Percentiles rank a stretch among this genome's conserved stretches.
Evolutionary conservation across 2,329 filamentous ascomycete genomes (phyloP).

Genomic region (Microcyclospora tardicrescens): DNA sequence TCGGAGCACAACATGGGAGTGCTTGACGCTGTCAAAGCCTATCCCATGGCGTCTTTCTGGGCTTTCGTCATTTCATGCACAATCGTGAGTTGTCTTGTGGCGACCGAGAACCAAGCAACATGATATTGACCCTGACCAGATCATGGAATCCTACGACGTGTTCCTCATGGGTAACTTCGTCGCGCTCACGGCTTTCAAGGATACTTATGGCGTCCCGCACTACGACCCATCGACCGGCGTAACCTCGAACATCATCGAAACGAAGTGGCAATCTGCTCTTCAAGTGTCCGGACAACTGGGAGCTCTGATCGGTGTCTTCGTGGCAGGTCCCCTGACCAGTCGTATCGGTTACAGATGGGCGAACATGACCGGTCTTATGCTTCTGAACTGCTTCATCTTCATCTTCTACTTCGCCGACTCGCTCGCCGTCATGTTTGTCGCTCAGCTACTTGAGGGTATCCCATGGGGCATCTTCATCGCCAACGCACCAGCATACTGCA

Average conservation of each 20-base stretch:
- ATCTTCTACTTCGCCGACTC: slow-evolving; percentile 44
- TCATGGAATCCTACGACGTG: slow-evolving; percentile 53
- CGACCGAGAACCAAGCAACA: slow-evolving; percentile 40
- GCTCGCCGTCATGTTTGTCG: slow-evolving; percentile 35
- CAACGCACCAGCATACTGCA: slow-evolving; percentile 50
- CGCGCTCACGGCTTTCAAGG: slow-evolving; percentile 35
- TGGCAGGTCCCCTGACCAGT: slow-evolving; percentile 49
- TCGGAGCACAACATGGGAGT: slow-evolving; percentile 39
- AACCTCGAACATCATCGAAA: slow-evolving; percentile 29
- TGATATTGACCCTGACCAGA: slow-evolving; percentile 46
- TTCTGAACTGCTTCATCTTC: slow-evolving; percentile 48
- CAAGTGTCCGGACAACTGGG: slow-evolving; percentile 44
- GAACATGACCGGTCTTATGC: slow-evolving; percentile 42
- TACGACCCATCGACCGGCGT: slow-evolving; percentile 5
- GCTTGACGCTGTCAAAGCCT: slow-evolving; percentile 36
- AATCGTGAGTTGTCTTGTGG: slow-evolving; percentile 32
- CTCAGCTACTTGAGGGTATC: slow-evolving; percentile 48
- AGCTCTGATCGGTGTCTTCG: slow-evolving; percentile 46
- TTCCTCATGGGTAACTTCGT: slow-evolving; percentile 50
- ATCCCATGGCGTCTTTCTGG: slow-evolving; percentile 43
- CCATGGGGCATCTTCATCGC: slow-evolving; percentile 56
- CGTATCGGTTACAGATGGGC: slow-evolving; percentile 47
- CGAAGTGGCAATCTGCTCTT: slow-evolving; percentile 47
- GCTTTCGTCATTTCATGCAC: slow-evolving; percentile 44
- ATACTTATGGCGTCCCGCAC: slow-evolving; percentile 32